A percentile compares a stretch with the other conserved stretches of the same genome.
phyloP scores from a whole-genome alignment of 1,284 basidiomycete genomes.

The Cutaneotrichosporon sp. region DNA sequence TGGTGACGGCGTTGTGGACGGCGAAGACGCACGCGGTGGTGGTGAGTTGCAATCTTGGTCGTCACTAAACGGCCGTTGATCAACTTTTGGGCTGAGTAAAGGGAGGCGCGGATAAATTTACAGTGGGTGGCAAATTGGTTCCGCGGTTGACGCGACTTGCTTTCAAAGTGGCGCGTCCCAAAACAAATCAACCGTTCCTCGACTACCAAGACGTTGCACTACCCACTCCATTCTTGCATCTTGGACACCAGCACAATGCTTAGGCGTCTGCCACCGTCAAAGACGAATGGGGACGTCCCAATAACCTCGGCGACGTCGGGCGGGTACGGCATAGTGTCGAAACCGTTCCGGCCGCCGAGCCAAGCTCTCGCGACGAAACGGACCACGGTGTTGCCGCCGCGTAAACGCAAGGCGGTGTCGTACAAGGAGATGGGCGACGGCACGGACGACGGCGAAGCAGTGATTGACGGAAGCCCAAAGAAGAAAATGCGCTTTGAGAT shows the following conservation, averaged over 20 bases:
- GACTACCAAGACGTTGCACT: too few species aligned
- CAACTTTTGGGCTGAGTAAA: slow-evolving; percentile 9
- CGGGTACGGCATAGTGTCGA: slow-evolving; percentile 48
- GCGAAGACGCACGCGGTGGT: too few species aligned
- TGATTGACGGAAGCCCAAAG: slow-evolving; percentile 48
- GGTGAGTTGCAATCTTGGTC: neutral
- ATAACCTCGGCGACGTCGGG: slow-evolving; percentile 40
- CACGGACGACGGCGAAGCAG: slow-evolving; percentile 54
- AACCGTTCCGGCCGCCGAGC: slow-evolving; percentile 73
- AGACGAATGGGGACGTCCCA: slow-evolving; percentile 26
- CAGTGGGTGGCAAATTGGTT: slow-evolving; percentile 14
- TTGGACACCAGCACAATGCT: slow-evolving; percentile 26
- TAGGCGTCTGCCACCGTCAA: slow-evolving; percentile 21
- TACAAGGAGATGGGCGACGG: slow-evolving; percentile 62
- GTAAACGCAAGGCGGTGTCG: slow-evolving; percentile 76
- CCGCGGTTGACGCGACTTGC: slow-evolving; percentile 24
- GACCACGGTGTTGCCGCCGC: slow-evolving; percentile 57
- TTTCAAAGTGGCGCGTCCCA: slow-evolving; percentile 2
- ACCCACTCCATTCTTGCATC: neutral
- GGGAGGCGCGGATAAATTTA: slow-evolving; percentile 1
- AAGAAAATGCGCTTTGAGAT: slow-evolving; percentile 52
- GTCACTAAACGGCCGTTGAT: neutral
- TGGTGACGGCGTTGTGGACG: neutral
- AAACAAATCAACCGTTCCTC: neutral
- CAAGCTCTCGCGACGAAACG: slow-evolving; percentile 40